Base-by-base conservation (phyloP, 495 filamentous ascomycete species). In the Lindgomyces ingoldianus region DNA sequence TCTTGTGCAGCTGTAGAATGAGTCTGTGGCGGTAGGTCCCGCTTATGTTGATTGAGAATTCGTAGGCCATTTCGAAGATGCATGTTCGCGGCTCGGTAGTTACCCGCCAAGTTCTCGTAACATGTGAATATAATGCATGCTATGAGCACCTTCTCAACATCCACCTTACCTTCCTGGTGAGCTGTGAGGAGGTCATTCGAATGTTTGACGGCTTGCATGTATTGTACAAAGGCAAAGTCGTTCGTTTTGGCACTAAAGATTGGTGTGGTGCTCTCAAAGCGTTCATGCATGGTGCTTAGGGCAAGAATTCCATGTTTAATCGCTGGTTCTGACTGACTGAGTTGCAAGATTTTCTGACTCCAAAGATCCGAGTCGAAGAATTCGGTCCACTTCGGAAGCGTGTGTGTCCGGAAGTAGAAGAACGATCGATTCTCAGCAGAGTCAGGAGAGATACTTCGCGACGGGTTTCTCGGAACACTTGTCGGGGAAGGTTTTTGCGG, bases 301-400 rank as follows among this genome's bases (percentile, higher is more conserved):
- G 68, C 68, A 14, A 71, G 54, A 26, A 71, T 45, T n/a, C 68
- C 68, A 53, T 71, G 68, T 27, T 68, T 71, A 44, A 71, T 71
- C 12, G 68, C 68, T n/a, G 68, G 68, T 45, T 71, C 68, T 22
- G 24, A 33, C 29, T 68, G 64, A 39, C 64, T 61, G 16, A 71
- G 39, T 54, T 68, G 68, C 42, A 71, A 47, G 29, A 71, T 62
- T 57, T 62, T 60, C n/a, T 58, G 59, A 29, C 56, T 67, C 68
- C 68, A 71, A 9, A 71, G 60, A 22, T 68, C 68, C 9, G 68
- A 71, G 29, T 71, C 64, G 64, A 71, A 71, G 60, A 68, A 71
- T 41, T 71, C 68, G 26, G 68, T 71, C 64, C 64, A 67, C 54
- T 67, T 60, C 0, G 64, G 64, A 24, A 71, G 64, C 16, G 68